Evolutionary conservation across 2,329 filamentous ascomycete genomes (phyloP), one percentile per base, ranked within the genome.

Genomic region (Botryotinia globosa): DNA sequence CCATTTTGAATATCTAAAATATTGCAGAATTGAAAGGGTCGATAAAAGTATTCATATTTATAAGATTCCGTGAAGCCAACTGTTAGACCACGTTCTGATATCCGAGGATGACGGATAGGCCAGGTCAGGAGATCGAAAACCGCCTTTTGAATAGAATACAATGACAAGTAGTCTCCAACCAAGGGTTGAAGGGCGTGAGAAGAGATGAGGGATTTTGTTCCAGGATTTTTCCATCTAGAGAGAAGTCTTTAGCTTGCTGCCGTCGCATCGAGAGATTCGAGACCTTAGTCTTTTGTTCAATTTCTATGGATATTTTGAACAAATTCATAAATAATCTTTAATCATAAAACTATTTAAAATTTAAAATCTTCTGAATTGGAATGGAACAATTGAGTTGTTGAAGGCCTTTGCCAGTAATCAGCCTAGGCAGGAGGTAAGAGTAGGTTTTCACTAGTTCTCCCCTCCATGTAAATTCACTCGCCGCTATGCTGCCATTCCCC

Each of bases 131-230:
- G 34, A 34, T 48, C 37, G 44, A 58, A 34, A n/a, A 32, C n/a
- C n/a, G 37, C 37, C n/a, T 58, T 29, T n/a, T 58, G 51, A 58
- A n/a, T 58, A 7, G 14, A 29, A 4, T n/a, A 39, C 2, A 22
- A 67, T 42, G 66, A 56, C 65, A 32, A 42, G 25, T 67, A 16
- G 16, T 44, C 9, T 59, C 20, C 7, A 59, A 59, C 29, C 51
- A n/a, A 18, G 64, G 66, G 51, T 69, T 10, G 7, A 59, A 69
- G 66, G 66, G 66, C 66, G 66, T 34, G 29, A 44, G 34, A 29
- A 59, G 20, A 69, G 51, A 69, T 59, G 20, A 67, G 34, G 45
- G 4, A 22, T 20, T 39, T n/a, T 25, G 14, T 39, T 14, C 3
- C 16, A 22, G 3, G 8, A 39, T 7, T n/a, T 37, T 54, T 14